Evolutionary conservation across 2,329 filamentous ascomycete genomes (phyloP), one percentile per base, ranked within the genome.

Genomic region (Exophiala bonariae): DNA sequence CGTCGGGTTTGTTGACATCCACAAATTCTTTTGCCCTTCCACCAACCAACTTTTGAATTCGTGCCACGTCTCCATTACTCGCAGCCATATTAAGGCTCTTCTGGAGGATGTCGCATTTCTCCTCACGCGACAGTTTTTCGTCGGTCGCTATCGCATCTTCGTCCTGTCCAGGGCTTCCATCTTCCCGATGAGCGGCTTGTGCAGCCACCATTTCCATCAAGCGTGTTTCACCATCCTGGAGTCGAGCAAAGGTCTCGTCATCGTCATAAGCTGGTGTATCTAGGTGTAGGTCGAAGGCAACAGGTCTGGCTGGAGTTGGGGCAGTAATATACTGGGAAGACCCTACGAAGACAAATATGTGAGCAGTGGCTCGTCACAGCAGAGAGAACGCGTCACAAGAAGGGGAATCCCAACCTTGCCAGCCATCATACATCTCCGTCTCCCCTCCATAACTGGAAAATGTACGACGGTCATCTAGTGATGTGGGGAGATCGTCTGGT

Each of bases 351-450:
- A 36, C 4, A 17, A 9, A 34, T 19, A 20, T 48, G 42, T 50
- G 18, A 54, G 44, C 32, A 39, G 18, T 41, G 16, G 36, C 18
- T 45, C 10, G 28, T 8, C 33, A 38, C 19, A 20, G 28, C 28
- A 37, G 44, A 49, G 38, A 44, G 50, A 39, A 50, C 40, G 13
- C 17, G 33, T 28, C 17, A 11, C 11, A 41, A 23, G 22, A 30
- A n/a, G 11, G 31, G 17, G 20, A n/a, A 17, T 40, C 14, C 76
- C 65, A 67, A 86, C 92, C 92, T 84, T 97, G 90, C 93, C 93
- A 99, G 59, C 89, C 93, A 79, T 99, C 93, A 68, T 97, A 99
- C 74, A 96, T 89, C 75, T 97, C 93, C 32, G 91, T 96, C 75
- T 97, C 93, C 31, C 78, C 77, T 46, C 86, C 79, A 55, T 84